A percentile compares a stretch with the other conserved stretches of the same genome.
These are phyloP conservation scores for Oryza punctata DNA, from an alignment of 176 grass and related monocot species.

Conservation along the genomic window DNA sequence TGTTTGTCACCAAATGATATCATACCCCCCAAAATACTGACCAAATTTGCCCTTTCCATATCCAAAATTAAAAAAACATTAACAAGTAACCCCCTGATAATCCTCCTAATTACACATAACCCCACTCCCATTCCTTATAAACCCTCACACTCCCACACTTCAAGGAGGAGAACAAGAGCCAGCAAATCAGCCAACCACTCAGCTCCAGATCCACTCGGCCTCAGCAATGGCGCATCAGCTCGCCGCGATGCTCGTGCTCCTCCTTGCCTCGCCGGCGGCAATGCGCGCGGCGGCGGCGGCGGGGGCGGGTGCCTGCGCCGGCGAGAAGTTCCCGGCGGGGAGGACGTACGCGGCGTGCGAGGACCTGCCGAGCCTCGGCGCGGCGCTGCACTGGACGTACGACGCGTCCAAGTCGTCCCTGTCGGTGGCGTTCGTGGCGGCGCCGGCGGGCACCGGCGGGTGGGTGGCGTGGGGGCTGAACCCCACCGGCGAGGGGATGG, in stretches of 20 bases:
- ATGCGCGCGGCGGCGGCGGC: neutral
- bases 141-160: neutral
- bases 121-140: conserved; percentile 27
- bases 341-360: conserved; percentile 45
- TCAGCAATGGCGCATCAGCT: conserved; percentile 19
- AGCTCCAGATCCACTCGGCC: neutral
- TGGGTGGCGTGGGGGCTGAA: conserved; percentile 83
- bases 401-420: conserved; percentile 38
- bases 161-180: neutral
- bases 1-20: neutral
- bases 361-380: conserved; percentile 63
- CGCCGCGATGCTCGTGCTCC: conserved; percentile 34
- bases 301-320: conserved; percentile 16
- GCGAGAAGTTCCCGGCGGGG: conserved; percentile 57
- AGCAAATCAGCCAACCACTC: neutral
- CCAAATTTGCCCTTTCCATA: neutral
- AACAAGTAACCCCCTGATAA: neutral
- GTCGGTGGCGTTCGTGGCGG: conserved; percentile 64
- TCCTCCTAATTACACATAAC: neutral
- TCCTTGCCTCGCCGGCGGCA: conserved; percentile 2
- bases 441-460: conserved; percentile 44
- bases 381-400: conserved; percentile 70
- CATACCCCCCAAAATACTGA: neutral
- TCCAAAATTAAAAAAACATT: neutral
- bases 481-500: conserved; percentile 65